Evolutionary conservation across 345 rosid species (phyloP).

Genomic region (Triadica sebifera): DNA sequence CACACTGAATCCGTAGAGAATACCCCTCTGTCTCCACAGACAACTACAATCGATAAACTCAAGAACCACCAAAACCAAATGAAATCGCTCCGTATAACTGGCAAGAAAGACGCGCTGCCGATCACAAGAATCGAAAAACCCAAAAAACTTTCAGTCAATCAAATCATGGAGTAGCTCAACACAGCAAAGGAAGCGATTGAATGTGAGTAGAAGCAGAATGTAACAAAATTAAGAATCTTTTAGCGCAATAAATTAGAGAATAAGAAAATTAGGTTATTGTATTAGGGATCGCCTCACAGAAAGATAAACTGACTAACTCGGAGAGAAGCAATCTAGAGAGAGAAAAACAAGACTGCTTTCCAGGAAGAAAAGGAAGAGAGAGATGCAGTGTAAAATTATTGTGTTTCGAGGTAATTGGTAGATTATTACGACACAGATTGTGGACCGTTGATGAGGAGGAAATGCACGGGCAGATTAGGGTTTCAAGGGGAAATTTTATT

Average conservation of each 20-base stretch:
- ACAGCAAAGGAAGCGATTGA: not conserved
- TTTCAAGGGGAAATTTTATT: not conserved
- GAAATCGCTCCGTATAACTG: no score
- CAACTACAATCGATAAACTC: not conserved
- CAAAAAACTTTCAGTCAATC: no score
- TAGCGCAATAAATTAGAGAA: not conserved
- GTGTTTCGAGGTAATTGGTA: no score
- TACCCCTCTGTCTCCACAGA: not conserved
- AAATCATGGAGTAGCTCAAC: not conserved
- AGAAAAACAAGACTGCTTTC: not conserved
- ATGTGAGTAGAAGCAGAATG: not conserved
- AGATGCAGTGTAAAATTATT: not conserved
- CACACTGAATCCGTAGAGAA: slow-evolving; percentile 9
- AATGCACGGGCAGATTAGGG: slow-evolving; percentile 17
- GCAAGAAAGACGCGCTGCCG: no score
- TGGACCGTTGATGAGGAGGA: not conserved
- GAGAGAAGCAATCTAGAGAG: not conserved
- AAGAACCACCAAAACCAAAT: not conserved
- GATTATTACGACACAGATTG: slow-evolving; percentile 9
- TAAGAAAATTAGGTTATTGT: not conserved
- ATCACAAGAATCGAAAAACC: no score
- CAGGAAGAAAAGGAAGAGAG: not conserved
- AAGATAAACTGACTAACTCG: no score
- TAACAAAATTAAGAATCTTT: not conserved
- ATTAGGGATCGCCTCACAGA: no score